These are phyloP conservation scores for Fusarium nisikadoi DNA, from an alignment of 2,329 filamentous ascomycete genomes.

Conservation along the genomic window DNA sequence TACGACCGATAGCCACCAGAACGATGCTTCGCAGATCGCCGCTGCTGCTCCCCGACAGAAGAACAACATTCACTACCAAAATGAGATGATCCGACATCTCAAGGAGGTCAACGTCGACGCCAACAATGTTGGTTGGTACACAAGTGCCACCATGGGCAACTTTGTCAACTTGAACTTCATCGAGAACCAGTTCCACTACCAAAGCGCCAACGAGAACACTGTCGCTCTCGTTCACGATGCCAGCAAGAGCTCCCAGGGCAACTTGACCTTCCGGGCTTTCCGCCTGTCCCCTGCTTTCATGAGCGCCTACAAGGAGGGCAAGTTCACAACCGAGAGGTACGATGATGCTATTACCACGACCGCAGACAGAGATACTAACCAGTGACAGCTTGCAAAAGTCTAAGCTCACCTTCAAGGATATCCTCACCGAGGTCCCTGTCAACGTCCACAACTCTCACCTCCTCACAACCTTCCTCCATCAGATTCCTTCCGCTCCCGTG, in stretches of 20 bases:
- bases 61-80: slow-evolving; percentile 87
- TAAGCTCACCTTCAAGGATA: slow-evolving; percentile 92
- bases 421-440: slow-evolving; percentile 89
- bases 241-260: slow-evolving; percentile 92
- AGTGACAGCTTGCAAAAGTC: slow-evolving; percentile 85
- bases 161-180: slow-evolving; percentile 95
- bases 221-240: slow-evolving; percentile 95
- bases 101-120: slow-evolving; percentile 98
- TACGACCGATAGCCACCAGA: slow-evolving; percentile 77
- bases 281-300: slow-evolving; percentile 89
- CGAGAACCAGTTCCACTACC: slow-evolving; percentile 98
- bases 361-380: slow-evolving; percentile 20
- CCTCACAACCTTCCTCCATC: slow-evolving; percentile 93
- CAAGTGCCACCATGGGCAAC: slow-evolving; percentile 98
- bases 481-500: slow-evolving; percentile 75
- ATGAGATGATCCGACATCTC: slow-evolving; percentile 96
- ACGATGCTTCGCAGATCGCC: slow-evolving; percentile 78
- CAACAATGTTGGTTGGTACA: slow-evolving; percentile 98
- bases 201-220: slow-evolving; percentile 91
- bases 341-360: slow-evolving; percentile 43
- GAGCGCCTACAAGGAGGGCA: slow-evolving; percentile 92
- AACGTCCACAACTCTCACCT: slow-evolving; percentile 96
- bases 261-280: slow-evolving; percentile 90
- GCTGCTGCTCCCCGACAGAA: slow-evolving; percentile 92
- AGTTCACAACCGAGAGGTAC: slow-evolving; percentile 96